A percentile compares a stretch with the other conserved stretches of the same genome.
Evolutionary conservation across 1,284 basidiomycete species (phyloP).

Genomic region (Fistulina hepatica): DNA sequence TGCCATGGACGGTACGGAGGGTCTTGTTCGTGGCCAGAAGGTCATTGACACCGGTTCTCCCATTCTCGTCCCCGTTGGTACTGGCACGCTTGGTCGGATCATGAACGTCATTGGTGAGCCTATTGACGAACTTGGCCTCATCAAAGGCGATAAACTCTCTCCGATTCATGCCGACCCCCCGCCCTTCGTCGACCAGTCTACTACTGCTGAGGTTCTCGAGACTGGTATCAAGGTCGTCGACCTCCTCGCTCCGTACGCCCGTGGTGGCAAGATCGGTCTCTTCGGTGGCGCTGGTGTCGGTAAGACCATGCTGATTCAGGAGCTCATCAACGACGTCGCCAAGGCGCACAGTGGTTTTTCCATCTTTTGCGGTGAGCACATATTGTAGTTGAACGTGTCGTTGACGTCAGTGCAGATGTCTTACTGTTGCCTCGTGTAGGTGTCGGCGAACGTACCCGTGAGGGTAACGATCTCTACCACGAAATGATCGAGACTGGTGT

Average conservation of each 20-base stretch:
- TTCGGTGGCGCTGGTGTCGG: slow-evolving; percentile 99
- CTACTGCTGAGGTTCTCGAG: slow-evolving; percentile 95
- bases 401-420: slow-evolving; percentile 4
- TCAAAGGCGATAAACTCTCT: slow-evolving; percentile 84
- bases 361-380: slow-evolving; percentile 84
- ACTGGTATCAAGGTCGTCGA: slow-evolving; percentile 99
- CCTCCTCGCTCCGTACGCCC: slow-evolving; percentile 96
- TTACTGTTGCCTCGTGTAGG: slow-evolving; percentile 33
- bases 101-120: slow-evolving; percentile 99
- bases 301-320: slow-evolving; percentile 98
- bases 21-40: slow-evolving; percentile 97
- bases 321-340: slow-evolving; percentile 99
- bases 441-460: slow-evolving; percentile 99
- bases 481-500: slow-evolving; percentile 99
- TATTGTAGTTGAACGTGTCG: not conserved
- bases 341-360: slow-evolving; percentile 99
- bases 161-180: slow-evolving; percentile 98
- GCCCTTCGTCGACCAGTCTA: slow-evolving; percentile 95
- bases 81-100: slow-evolving; percentile 91
- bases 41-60: slow-evolving; percentile 94
- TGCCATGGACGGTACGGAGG: slow-evolving; percentile 99
- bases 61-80: slow-evolving; percentile 94
- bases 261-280: slow-evolving; percentile 99
- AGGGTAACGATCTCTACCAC: slow-evolving; percentile 99
- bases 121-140: slow-evolving; percentile 98